Conservation (phyloP, 2,329 filamentous ascomycete species). For the Colletotrichum nymphaeae region DNA sequence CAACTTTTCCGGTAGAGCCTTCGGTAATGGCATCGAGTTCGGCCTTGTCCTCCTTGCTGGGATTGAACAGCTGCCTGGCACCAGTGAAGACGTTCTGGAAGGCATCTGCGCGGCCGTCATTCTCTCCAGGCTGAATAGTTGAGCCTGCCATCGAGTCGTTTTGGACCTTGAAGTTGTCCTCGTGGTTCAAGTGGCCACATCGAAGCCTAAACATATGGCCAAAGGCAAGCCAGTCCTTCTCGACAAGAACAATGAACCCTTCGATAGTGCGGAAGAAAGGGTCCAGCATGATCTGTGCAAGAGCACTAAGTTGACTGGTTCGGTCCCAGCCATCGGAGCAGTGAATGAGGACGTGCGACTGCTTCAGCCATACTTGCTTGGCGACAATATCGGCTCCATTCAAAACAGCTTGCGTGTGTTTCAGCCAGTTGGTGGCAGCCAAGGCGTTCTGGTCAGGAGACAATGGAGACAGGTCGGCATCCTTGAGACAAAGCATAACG, state of each 20-base stretch:
- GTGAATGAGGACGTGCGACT: constrained; percentile 95
- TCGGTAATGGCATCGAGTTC: constrained; percentile 68
- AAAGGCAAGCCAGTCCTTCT: constrained; percentile 98
- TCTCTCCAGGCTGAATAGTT: constrained; percentile 70
- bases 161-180: constrained; percentile 93
- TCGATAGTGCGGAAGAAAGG: constrained; percentile 95
- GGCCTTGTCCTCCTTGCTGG: constrained; percentile 68
- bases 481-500: constrained; percentile 90
- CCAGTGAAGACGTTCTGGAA: constrained; percentile 87
- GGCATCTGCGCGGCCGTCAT: constrained; percentile 74
- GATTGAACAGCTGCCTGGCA: constrained; percentile 91
- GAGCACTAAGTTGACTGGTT: constrained; percentile 91
- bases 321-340: constrained; percentile 99
- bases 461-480: constrained; percentile 87
- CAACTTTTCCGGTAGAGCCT: constrained; percentile 50
- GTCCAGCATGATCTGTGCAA: constrained; percentile 93
- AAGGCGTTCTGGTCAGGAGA: constrained; percentile 85
- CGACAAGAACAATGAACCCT: constrained; percentile 92
- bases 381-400: constrained; percentile 88
- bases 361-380: constrained; percentile 87
- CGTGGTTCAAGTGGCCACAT: constrained; percentile 87
- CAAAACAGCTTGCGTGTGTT: constrained; percentile 86
- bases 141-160: constrained; percentile 79
- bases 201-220: constrained; percentile 97
- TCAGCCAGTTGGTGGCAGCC: constrained; percentile 88